These are phyloP conservation scores for Hypholoma fasciculare DNA, from an alignment of 768 basidiomycete species.

Conservation along the genomic window DNA sequence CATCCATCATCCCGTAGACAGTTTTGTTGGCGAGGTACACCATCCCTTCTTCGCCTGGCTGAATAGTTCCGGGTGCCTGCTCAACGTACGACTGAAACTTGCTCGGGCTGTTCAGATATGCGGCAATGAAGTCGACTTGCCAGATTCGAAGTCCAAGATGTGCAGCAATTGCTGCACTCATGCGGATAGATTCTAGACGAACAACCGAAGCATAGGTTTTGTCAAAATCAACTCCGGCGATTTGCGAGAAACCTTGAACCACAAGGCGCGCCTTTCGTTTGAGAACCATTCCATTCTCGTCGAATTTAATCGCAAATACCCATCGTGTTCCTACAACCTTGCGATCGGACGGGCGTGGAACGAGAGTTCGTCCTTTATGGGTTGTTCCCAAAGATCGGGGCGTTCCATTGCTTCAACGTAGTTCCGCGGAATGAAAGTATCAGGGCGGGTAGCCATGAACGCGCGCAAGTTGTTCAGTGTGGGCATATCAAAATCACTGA, in stretches of 20 bases:
- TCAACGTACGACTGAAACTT: background rate
- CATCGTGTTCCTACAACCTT: background rate
- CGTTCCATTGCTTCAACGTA: conserved; percentile 13
- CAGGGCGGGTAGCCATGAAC: background rate
- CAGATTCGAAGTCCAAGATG: too few relatives aligned
- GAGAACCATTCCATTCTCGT: conserved; percentile 9
- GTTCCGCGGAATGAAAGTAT: background rate
- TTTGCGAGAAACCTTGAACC: conserved; percentile 21
- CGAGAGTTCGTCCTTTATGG: conserved; percentile 11
- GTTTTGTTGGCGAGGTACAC: too few relatives aligned
- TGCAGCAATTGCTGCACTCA: too few relatives aligned
- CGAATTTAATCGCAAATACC: background rate
- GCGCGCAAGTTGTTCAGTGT: background rate
- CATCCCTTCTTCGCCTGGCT: background rate
- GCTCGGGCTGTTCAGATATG: conserved; percentile 30
- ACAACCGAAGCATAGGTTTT: conserved; percentile 18
- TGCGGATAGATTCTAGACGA: conserved; percentile 9
- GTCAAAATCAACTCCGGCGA: conserved; percentile 31
- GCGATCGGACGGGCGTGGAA: background rate
- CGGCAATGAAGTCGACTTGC: conserved; percentile 31
- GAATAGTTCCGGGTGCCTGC: background rate
- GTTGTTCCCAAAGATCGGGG: conserved; percentile 8
- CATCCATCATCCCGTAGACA: too few relatives aligned
- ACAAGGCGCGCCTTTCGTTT: conserved; percentile 5
- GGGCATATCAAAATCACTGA: background rate